A percentile compares a stretch with the other conserved stretches of the same genome.
phyloP scores from a whole-genome alignment of 768 basidiomycete genomes.

The Boletus fagicola region DNA sequence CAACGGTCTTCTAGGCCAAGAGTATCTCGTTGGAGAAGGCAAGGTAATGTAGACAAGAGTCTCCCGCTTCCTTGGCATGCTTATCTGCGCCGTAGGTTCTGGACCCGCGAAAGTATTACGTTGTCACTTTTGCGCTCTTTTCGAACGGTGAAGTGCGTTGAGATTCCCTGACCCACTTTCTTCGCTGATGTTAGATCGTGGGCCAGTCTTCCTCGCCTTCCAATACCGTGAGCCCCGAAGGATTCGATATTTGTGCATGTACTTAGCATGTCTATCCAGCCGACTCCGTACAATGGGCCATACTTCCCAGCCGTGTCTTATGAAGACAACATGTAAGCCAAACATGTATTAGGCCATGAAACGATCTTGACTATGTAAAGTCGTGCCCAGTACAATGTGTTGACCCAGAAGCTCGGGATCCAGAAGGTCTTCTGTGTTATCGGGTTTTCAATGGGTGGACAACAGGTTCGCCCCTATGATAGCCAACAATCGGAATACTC shows the following conservation, averaged over 20 bases:
- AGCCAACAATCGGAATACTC: not conserved
- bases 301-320: constrained; percentile 57
- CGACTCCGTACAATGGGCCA: constrained; percentile 55
- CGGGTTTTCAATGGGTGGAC: constrained; percentile 61
- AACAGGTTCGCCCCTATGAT: constrained; percentile 34
- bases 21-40: constrained; percentile 50
- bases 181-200: not conserved
- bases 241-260: not conserved
- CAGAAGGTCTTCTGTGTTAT: constrained; percentile 45
- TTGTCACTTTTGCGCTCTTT: constrained; percentile 58
- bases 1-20: constrained; percentile 39
- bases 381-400: constrained; percentile 52
- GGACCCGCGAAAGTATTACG: constrained; percentile 49
- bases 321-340: constrained; percentile 53
- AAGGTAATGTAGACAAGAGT: constrained; percentile 36
- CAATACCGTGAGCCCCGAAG: constrained; percentile 35
- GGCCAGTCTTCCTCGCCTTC: constrained; percentile 58
- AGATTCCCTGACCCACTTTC: not conserved
- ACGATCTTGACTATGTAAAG: constrained; percentile 27
- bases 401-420: constrained; percentile 45
- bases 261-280: constrained; percentile 32
- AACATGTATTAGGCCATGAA: not conserved
- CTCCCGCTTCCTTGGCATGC: not conserved
- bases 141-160: constrained; percentile 54
- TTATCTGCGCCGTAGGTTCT: constrained; percentile 36